A percentile compares a stretch with the other conserved stretches of the same genome.
Evolutionary conservation across 192 early-diverging fungal species (phyloP).

Genomic region (Umbelopsis sp.): DNA sequence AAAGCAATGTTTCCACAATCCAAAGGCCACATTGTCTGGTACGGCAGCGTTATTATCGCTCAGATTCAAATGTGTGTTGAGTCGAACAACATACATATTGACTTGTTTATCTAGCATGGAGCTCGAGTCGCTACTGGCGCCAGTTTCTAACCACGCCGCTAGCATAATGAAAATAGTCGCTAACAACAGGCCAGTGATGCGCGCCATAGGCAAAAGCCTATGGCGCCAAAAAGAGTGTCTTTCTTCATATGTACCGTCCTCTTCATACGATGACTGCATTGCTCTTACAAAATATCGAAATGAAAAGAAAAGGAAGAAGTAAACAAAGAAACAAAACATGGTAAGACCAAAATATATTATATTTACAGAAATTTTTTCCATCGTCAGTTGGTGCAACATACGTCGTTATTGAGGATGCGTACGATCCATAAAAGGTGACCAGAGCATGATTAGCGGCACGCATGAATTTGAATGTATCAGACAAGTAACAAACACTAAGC

Average conservation of each 20-base stretch:
- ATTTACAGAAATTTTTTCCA: background rate
- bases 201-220: background rate
- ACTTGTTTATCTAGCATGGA: background rate
- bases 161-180: conserved; percentile 15
- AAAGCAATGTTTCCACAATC: conserved; percentile 23
- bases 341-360: background rate
- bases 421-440: no score
- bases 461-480: no score
- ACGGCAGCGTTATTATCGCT: background rate
- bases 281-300: background rate
- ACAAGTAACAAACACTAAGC: no score
- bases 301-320: background rate
- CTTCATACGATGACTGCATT: background rate
- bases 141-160: background rate
- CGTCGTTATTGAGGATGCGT: no score
- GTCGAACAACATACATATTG: conserved; percentile 10
- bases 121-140: background rate
- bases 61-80: conserved; percentile 8
- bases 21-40: conserved; percentile 17
- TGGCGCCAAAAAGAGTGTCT: conserved; percentile 1
- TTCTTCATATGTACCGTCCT: background rate
- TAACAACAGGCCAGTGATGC: background rate
- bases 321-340: background rate
- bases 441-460: no score
- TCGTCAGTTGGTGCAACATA: background rate